Conservation (phyloP, 2,329 filamentous ascomycete species). For the Corynespora cassiicola region DNA sequence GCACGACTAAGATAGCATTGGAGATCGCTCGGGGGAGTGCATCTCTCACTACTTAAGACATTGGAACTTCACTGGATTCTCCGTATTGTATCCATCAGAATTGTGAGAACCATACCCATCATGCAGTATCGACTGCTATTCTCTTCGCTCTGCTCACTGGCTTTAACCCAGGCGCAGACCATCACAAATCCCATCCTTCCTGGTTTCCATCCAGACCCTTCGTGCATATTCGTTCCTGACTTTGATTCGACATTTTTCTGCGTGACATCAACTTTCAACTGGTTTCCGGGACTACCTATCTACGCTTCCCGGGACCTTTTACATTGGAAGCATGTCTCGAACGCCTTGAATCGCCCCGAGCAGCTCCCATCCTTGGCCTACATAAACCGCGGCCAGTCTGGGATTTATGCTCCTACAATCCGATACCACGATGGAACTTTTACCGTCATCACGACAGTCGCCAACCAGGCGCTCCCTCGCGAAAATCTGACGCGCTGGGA, state of each 20-base stretch:
- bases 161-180: too few relatives aligned
- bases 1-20: too few relatives aligned
- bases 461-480: too few relatives aligned
- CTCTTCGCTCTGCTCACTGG: too few relatives aligned
- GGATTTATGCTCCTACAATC: conserved; percentile 45
- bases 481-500: too few relatives aligned
- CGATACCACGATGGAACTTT: conserved; percentile 44
- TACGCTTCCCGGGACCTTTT: conserved; percentile 53
- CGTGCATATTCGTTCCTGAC: conserved; percentile 49
- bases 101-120: too few relatives aligned
- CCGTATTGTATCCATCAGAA: too few relatives aligned
- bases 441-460: conserved; percentile 6
- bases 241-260: conserved; percentile 49
- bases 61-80: too few relatives aligned
- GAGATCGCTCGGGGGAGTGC: too few relatives aligned
- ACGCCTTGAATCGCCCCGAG: conserved; percentile 34
- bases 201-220: conserved; percentile 56
- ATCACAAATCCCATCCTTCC: conserved; percentile 54
- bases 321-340: conserved; percentile 47
- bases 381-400: conserved; percentile 14
- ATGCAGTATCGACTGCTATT: too few relatives aligned
- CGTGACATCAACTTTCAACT: conserved; percentile 53
- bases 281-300: conserved; percentile 54
- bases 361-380: conserved; percentile 43
- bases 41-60: too few relatives aligned